These are phyloP conservation scores for Platanus orientalis DNA, from an alignment of 164 flowering plant genomes.

Conservation along the genomic window DNA sequence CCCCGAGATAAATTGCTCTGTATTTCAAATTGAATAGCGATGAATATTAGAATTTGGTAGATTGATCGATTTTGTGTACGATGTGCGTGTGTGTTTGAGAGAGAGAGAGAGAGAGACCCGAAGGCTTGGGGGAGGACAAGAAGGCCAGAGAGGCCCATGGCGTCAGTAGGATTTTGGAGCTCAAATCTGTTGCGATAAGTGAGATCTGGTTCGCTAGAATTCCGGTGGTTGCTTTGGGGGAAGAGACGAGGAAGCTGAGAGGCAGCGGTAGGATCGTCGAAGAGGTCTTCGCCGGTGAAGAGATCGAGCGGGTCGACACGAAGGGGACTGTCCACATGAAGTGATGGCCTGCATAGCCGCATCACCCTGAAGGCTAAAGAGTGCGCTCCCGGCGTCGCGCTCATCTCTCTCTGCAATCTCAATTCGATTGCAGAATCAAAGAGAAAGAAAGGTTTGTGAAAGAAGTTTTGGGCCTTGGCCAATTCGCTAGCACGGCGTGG, in stretches of 20 bases:
- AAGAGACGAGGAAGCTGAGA: conserved; percentile 42
- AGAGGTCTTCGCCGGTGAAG: conserved; percentile 75
- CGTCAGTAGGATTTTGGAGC: conserved; percentile 51
- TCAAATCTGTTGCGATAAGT: conserved; percentile 63
- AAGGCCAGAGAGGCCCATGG: conserved; percentile 85
- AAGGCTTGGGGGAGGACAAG: conserved; percentile 93
- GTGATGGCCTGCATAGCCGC: conserved; percentile 87
- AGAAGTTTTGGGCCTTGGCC: no score
- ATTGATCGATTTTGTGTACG: background rate
- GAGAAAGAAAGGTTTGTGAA: no score
- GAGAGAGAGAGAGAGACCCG: conserved; percentile 43
- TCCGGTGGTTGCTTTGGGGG: conserved; percentile 1
- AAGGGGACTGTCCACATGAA: conserved; percentile 71
- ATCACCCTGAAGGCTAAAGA: conserved; percentile 93
- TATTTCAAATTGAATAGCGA: background rate
- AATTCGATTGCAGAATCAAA: background rate
- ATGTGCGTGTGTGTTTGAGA: no score
- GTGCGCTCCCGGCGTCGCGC: conserved; percentile 52
- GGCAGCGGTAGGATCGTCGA: conserved; percentile 57
- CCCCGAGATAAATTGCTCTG: conserved; percentile 96
- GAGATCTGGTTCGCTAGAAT: conserved; percentile 41
- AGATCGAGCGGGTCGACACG: conserved; percentile 75
- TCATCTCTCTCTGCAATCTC: conserved; percentile 25
- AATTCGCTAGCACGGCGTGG: no score
- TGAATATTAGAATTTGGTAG: background rate